Evolutionary conservation across 495 filamentous ascomycete species (phyloP), one percentile per base, ranked within the genome.

Genomic region (Chaetomidium leptoderma): DNA sequence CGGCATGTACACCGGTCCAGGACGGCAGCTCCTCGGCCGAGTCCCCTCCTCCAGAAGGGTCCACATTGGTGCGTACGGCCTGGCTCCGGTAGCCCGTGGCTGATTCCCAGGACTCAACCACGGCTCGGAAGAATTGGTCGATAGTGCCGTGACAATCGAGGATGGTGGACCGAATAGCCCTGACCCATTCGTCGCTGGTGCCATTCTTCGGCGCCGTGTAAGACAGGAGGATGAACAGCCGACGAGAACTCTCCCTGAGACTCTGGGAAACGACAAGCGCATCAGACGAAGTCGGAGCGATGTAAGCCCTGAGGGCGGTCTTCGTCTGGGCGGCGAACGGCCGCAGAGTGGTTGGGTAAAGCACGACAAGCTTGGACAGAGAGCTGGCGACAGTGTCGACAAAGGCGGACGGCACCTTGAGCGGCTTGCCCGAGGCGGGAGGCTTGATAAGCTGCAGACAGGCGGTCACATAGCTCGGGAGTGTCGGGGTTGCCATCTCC

Each of bases 401-500:
- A 24, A 87, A 75, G 2, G 77, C 67, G 19, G 57, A 55, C 23
- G 74, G 73, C 14, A 69, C 59, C 54, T 68, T 68, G 14, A 61
- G 53, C 6, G 66, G 62, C 60, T 73, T 77, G 70, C 66, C 79
- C 51, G 69, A 69, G 3, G 64, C 59, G 11, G 74, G 72, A 3
- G 73, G 72, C 36, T 82, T 83, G 50, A 88, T 71, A 24, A 90
- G 72, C 65, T 86, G 85, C 21, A 95, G 71, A 52, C 88, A 90
- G 7, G 85, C 78, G 10, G 83, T 83, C 51, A 89, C 79, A 61
- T 90, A 95, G 6, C 77, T 74, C 16, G 88, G 84, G 14, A 97
- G 76, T 17, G 83, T 86, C 10, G 91, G 91, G 4, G 90, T 95
- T 2, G 89, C 91, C 59, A 95, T 87, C 66, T 96, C 91, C 62